Evolutionary conservation across 148 eudicot genomes (phyloP).

Genomic region (Gaultheria prostrata): DNA sequence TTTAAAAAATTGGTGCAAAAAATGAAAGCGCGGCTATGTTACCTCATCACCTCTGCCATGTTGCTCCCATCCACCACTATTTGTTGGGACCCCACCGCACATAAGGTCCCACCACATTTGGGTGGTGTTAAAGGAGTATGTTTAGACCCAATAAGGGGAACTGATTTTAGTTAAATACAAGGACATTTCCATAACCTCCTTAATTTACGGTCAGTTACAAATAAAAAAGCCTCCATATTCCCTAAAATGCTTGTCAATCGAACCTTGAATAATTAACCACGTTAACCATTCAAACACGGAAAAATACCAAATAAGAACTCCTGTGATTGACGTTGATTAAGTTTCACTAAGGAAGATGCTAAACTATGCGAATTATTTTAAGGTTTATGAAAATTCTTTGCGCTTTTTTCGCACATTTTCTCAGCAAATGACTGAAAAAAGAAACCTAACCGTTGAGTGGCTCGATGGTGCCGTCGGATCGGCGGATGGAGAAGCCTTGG

Average conservation of each 20-base stretch:
- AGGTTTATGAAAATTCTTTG: background rate
- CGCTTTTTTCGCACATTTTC: background rate
- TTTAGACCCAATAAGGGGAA: no score
- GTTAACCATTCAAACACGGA: background rate
- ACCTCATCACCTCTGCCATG: no score
- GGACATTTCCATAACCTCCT: background rate
- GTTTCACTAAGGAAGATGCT: background rate
- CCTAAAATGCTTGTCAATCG: background rate
- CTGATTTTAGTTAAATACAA: background rate
- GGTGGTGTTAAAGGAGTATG: no score
- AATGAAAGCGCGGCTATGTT: no score
- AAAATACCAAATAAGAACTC: no score
- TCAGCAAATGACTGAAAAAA: background rate
- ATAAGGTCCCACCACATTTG: no score
- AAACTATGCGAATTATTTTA: background rate
- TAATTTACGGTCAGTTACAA: background rate
- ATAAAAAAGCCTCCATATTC: background rate
- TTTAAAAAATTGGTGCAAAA: no score
- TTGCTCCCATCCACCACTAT: no score
- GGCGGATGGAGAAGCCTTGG: slow-evolving; percentile 64
- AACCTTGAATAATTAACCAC: background rate
- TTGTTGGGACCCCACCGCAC: no score
- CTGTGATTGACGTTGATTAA: background rate
- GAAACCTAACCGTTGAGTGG: slow-evolving; percentile 44
- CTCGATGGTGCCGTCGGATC: slow-evolving; percentile 61